Conservation (phyloP, 805 yeast species). For the Saturnispora dispora region DNA sequence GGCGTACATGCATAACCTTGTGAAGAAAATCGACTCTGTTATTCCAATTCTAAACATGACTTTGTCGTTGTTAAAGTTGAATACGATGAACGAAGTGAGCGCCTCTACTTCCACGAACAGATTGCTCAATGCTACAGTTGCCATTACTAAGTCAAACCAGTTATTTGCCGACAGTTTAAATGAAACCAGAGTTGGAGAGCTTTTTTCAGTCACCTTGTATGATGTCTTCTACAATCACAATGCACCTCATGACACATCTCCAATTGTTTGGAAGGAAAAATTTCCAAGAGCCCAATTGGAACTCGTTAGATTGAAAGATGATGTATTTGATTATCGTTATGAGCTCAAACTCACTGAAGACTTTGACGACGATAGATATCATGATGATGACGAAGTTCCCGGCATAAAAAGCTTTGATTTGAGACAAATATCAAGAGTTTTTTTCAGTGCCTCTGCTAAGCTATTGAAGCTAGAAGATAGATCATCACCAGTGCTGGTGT, state of each 20-base stretch:
- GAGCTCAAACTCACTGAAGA: slow-evolving; percentile 42
- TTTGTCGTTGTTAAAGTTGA: slow-evolving; percentile 60
- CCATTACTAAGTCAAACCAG: slow-evolving; percentile 33
- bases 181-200: slow-evolving; percentile 45
- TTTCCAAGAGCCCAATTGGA: slow-evolving; percentile 45
- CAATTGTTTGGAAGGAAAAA: slow-evolving; percentile 67
- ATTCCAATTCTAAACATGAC: slow-evolving; percentile 62
- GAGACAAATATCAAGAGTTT: slow-evolving; percentile 39
- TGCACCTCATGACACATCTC: slow-evolving; percentile 25
- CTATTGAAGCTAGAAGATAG: slow-evolving; percentile 54
- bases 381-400: slow-evolving; percentile 45
- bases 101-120: slow-evolving; percentile 52
- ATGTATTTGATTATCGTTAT: slow-evolving; percentile 31
- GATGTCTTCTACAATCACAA: slow-evolving; percentile 55
- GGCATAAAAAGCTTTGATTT: slow-evolving; percentile 30
- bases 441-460: slow-evolving; percentile 63
- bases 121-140: slow-evolving; percentile 51
- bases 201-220: slow-evolving; percentile 47
- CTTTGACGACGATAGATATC: slow-evolving; percentile 65
- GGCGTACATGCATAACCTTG: slow-evolving; percentile 36
- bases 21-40: slow-evolving; percentile 51
- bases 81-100: slow-evolving; percentile 39
- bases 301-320: slow-evolving; percentile 26
- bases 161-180: slow-evolving; percentile 10
- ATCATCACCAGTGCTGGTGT: slow-evolving; percentile 54